Conservation (phyloP, 768 basidiomycete species). For the Kwoniella sp. region DNA sequence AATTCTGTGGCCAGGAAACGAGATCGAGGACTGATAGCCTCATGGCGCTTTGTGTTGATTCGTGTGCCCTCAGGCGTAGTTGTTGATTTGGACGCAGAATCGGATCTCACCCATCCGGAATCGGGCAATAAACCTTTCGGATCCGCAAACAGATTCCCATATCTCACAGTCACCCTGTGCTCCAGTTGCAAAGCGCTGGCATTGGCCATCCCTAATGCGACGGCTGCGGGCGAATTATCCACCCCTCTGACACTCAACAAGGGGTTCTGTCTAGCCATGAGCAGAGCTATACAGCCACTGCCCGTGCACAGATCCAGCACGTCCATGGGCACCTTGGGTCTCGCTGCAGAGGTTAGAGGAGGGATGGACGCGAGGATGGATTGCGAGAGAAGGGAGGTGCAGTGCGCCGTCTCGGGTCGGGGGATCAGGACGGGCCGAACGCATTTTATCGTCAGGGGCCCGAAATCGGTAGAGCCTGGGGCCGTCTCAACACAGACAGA, state of each 20-base stretch:
- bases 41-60: not conserved
- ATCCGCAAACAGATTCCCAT: slow-evolving; percentile 19
- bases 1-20: slow-evolving; percentile 55
- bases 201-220: slow-evolving; percentile 23
- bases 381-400: slow-evolving; percentile 61
- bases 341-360: slow-evolving; percentile 47
- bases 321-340: slow-evolving; percentile 52
- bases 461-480: slow-evolving; percentile 63
- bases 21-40: slow-evolving; percentile 7
- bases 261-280: slow-evolving; percentile 64
- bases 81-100: not conserved
- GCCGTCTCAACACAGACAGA: not conserved
- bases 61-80: not conserved
- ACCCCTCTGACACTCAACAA: slow-evolving; percentile 21
- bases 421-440: slow-evolving; percentile 87
- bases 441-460: slow-evolving; percentile 71
- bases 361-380: slow-evolving; percentile 62
- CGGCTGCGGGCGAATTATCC: slow-evolving; percentile 37
- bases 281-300: slow-evolving; percentile 84
- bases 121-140: slow-evolving; percentile 1
- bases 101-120: not conserved
- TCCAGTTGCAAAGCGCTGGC: not conserved
- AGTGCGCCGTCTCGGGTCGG: slow-evolving; percentile 75
- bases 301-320: slow-evolving; percentile 92
- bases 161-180: slow-evolving; percentile 10